Percentiles rank a stretch among this genome's conserved stretches.
Conservation (phyloP, 179 eudicot species). For the Spergularia azorica region DNA sequence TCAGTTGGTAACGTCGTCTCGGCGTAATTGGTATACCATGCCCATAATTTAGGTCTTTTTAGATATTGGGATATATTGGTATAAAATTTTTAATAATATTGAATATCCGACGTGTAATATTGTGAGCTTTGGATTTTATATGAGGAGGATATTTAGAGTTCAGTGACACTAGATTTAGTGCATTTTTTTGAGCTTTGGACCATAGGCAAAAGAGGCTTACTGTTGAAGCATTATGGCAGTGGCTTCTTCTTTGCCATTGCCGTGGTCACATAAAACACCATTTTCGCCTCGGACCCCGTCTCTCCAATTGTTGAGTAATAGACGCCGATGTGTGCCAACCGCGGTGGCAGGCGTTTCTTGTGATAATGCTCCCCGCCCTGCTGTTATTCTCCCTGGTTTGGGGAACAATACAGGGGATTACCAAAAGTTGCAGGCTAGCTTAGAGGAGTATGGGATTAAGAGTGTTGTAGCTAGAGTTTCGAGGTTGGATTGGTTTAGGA, state of each 20-base stretch:
- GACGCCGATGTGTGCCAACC: constrained; percentile 35
- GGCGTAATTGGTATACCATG: not conserved
- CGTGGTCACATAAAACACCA: constrained; percentile 22
- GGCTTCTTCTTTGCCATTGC: constrained; percentile 26
- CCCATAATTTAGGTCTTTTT: not conserved
- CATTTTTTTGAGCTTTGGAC: not conserved
- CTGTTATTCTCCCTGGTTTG: constrained; percentile 86
- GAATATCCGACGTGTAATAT: constrained; percentile 30
- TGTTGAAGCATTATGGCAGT: constrained; percentile 34
- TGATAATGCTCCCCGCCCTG: constrained; percentile 53
- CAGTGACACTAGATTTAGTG: not conserved
- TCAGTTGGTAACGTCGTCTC: not conserved
- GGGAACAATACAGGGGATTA: constrained; percentile 86
- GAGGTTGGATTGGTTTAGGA: constrained; percentile 91
- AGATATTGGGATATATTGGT: not conserved
- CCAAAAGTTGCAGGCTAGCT: constrained; percentile 46
- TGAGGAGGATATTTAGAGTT: constrained; percentile 1
- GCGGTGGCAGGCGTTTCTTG: constrained; percentile 25
- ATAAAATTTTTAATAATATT: not conserved
- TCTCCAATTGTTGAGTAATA: not conserved
- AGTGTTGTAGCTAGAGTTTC: constrained; percentile 71
- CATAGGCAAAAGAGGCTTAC: not conserved
- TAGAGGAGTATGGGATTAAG: constrained; percentile 71
- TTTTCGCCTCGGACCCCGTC: not conserved
- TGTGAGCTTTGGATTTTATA: constrained; percentile 21